Evolutionary conservation across 2,329 filamentous ascomycete species (phyloP).

Genomic region (Sporothrix protearum): DNA sequence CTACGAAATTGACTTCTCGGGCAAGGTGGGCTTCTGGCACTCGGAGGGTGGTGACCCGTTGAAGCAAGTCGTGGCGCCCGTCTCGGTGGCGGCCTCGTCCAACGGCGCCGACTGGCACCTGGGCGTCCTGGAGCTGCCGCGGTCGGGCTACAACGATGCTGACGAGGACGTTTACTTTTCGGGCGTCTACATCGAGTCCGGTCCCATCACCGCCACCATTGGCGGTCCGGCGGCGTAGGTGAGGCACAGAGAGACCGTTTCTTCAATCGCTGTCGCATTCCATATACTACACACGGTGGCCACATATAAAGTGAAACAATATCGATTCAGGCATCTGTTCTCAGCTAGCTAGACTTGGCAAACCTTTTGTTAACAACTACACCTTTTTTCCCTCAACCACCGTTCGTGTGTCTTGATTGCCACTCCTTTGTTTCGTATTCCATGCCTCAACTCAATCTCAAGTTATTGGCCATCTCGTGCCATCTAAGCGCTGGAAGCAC

Average conservation of each 20-base stretch:
- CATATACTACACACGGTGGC: neutral
- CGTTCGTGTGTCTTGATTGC: neutral
- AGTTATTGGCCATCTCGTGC: neutral
- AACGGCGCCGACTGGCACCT: conserved; percentile 72
- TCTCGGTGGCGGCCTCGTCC: conserved; percentile 58
- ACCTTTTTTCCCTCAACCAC: neutral
- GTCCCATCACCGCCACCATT: conserved; percentile 35
- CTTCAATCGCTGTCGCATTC: neutral
- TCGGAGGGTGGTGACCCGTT: conserved; percentile 59
- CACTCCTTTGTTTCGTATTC: neutral
- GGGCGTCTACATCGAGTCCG: conserved; percentile 66
- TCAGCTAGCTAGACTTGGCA: neutral
- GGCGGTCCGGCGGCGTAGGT: conserved; percentile 28
- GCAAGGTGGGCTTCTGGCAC: conserved; percentile 66
- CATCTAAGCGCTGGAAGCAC: neutral
- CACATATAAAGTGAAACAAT: neutral
- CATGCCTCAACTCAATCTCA: neutral
- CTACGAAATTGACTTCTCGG: conserved; percentile 67
- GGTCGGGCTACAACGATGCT: conserved; percentile 50
- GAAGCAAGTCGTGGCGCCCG: conserved; percentile 55
- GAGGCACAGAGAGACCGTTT: neutral
- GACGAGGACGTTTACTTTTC: conserved; percentile 69
- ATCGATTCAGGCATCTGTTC: neutral
- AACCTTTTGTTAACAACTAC: neutral
- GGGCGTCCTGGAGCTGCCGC: conserved; percentile 63